A percentile compares a stretch with the other conserved stretches of the same genome.
These are phyloP conservation scores for Cadophora malorum DNA, from an alignment of 2,329 filamentous ascomycete genomes.

Conservation along the genomic window DNA sequence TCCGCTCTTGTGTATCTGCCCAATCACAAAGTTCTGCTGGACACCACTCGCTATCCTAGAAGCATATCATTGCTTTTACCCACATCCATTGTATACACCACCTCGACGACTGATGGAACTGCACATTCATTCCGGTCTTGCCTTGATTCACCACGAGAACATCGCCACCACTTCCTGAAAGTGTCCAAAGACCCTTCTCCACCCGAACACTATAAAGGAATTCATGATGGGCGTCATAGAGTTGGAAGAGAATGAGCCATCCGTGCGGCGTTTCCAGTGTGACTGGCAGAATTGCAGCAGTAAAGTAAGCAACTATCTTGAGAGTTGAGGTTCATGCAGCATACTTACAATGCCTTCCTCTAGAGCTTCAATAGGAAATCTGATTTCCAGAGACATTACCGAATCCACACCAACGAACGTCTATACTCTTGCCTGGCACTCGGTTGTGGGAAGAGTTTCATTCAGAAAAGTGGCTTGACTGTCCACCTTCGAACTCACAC, in stretches of 20 bases:
- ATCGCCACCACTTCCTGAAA: too few species aligned
- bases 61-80: too few species aligned
- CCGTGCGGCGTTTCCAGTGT: constrained; percentile 67
- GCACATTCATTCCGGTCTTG: too few species aligned
- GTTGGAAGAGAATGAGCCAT: constrained; percentile 68
- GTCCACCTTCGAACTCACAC: constrained; percentile 75
- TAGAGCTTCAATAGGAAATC: constrained; percentile 77
- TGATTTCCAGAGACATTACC: constrained; percentile 72
- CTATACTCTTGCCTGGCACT: constrained; percentile 67
- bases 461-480: constrained; percentile 72
- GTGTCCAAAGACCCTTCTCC: too few species aligned
- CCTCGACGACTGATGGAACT: too few species aligned
- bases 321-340: background rate
- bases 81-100: too few species aligned
- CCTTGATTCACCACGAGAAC: too few species aligned
- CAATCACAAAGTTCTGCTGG: too few species aligned
- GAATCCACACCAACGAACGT: constrained; percentile 75
- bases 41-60: too few species aligned
- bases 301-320: constrained; percentile 55
- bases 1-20: too few species aligned
- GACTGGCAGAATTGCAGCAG: constrained; percentile 66
- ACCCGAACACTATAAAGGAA: background rate
- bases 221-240: constrained; percentile 66
- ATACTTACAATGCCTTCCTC: constrained; percentile 24
- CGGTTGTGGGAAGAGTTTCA: constrained; percentile 73